A percentile compares a stretch with the other conserved stretches of the same genome.
phyloP scores from a whole-genome alignment of 2,329 filamentous ascomycete genomes.

The Nemania sp. region DNA sequence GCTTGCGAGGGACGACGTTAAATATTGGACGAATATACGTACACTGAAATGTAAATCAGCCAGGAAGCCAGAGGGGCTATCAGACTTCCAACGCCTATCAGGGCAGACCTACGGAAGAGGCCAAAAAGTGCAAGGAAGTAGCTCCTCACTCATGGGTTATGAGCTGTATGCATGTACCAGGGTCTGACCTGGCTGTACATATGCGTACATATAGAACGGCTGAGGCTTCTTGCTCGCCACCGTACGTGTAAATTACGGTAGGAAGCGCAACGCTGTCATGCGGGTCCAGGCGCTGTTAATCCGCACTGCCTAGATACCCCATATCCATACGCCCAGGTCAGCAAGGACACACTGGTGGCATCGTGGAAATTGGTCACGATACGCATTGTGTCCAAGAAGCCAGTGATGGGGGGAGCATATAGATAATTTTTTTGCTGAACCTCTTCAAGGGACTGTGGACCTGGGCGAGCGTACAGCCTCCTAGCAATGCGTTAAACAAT shows the following conservation, averaged over 20 bases:
- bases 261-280: constrained; percentile 32
- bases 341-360: constrained; percentile 31
- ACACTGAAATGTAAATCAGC: too few species aligned
- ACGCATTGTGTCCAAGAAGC: constrained; percentile 14
- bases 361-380: constrained; percentile 7
- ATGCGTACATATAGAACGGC: constrained; percentile 29
- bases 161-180: constrained; percentile 33
- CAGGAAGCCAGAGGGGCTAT: neutral
- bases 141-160: constrained; percentile 20
- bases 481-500: neutral
- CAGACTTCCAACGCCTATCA: constrained; percentile 19
- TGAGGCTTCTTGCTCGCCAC: constrained; percentile 31
- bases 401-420: neutral
- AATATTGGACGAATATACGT: too few species aligned
- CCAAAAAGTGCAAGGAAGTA: neutral
- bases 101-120: constrained; percentile 11
- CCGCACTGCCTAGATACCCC: constrained; percentile 18
- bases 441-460: constrained; percentile 1
- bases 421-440: neutral
- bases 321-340: constrained; percentile 16
- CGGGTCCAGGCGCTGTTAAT: constrained; percentile 21
- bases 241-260: constrained; percentile 26
- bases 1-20: too few species aligned
- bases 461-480: neutral
- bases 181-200: constrained; percentile 17